Evolutionary conservation across 306 rosid species (phyloP).

Genomic region (Betula pendula): DNA sequence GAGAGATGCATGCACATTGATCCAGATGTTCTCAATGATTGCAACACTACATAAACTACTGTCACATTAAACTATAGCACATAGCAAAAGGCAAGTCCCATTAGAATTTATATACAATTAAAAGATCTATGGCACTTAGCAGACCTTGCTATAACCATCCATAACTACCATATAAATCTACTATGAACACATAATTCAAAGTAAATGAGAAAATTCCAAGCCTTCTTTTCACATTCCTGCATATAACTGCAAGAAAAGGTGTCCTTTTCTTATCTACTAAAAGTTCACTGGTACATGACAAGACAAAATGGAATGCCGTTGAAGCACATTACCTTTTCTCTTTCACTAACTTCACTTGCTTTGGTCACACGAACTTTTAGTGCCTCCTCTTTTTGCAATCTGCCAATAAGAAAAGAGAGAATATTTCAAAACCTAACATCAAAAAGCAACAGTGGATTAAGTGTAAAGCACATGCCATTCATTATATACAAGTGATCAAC

Average conservation of each 20-base stretch:
- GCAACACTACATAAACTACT: not conserved
- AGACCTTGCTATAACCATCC: not conserved
- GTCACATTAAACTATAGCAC: not conserved
- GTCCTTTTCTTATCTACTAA: constrained; percentile 10
- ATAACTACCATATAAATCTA: not conserved
- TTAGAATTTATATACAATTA: not conserved
- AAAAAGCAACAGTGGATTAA: constrained; percentile 19
- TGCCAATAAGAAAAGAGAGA: constrained; percentile 31
- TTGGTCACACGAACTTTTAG: constrained; percentile 78
- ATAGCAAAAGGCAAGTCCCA: not conserved
- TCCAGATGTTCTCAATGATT: not conserved
- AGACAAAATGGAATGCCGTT: constrained; percentile 17
- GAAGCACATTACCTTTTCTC: constrained; percentile 74
- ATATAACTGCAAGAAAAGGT: constrained; percentile 8
- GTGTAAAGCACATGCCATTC: not conserved
- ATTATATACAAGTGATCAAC: not conserved
- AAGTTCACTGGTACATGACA: constrained; percentile 16
- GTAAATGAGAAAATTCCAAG: not conserved
- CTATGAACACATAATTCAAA: not conserved
- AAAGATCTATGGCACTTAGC: not conserved
- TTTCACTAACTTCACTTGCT: constrained; percentile 72
- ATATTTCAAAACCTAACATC: constrained; percentile 13
- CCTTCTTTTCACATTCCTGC: not conserved
- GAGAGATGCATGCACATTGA: not conserved
- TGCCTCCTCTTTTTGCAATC: constrained; percentile 90